Evolutionary conservation across 2,329 filamentous ascomycete species (phyloP).

Genomic region (Thermothelomyces thermophilus): DNA sequence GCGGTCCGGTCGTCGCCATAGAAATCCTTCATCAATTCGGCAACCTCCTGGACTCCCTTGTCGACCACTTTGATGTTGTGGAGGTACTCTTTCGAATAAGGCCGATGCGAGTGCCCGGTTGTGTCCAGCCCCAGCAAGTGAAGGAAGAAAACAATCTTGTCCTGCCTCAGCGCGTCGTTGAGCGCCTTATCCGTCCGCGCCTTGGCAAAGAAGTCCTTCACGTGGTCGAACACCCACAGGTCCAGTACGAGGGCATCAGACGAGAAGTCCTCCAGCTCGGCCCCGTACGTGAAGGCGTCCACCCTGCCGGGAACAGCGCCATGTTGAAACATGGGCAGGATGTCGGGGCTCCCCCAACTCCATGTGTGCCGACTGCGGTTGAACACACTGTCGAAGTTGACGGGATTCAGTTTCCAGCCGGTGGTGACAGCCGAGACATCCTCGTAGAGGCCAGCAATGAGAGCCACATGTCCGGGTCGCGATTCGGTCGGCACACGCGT

Average conservation of each 20-base stretch:
- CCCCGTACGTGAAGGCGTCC: slow-evolving; percentile 76
- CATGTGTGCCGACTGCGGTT: slow-evolving; percentile 94
- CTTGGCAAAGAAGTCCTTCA: slow-evolving; percentile 76
- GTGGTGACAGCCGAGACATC: slow-evolving; percentile 97
- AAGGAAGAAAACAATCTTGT: slow-evolving; percentile 90
- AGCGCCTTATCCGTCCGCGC: slow-evolving; percentile 74
- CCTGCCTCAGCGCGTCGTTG: slow-evolving; percentile 63
- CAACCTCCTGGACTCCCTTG: slow-evolving; percentile 77
- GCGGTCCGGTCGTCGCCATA: slow-evolving; percentile 81
- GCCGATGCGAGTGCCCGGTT: slow-evolving; percentile 75
- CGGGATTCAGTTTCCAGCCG: slow-evolving; percentile 96
- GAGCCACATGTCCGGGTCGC: slow-evolving; percentile 87
- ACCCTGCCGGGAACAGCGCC: slow-evolving; percentile 85
- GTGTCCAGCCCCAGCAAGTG: slow-evolving; percentile 91
- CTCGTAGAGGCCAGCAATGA: slow-evolving; percentile 95
- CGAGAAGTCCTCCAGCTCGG: slow-evolving; percentile 87
- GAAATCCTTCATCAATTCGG: slow-evolving; percentile 74
- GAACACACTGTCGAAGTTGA: slow-evolving; percentile 98
- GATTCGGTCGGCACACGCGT: slow-evolving; percentile 96
- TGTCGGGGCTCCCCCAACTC: slow-evolving; percentile 98
- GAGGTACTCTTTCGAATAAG: slow-evolving; percentile 92
- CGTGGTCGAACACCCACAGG: slow-evolving; percentile 91
- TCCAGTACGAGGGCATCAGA: slow-evolving; percentile 75
- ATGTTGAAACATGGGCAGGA: slow-evolving; percentile 91
- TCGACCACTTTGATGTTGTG: slow-evolving; percentile 94